A percentile compares a stretch with the other conserved stretches of the same genome.
Conservation (phyloP, 2,329 filamentous ascomycete genomes). For the Clonostachys solani region DNA sequence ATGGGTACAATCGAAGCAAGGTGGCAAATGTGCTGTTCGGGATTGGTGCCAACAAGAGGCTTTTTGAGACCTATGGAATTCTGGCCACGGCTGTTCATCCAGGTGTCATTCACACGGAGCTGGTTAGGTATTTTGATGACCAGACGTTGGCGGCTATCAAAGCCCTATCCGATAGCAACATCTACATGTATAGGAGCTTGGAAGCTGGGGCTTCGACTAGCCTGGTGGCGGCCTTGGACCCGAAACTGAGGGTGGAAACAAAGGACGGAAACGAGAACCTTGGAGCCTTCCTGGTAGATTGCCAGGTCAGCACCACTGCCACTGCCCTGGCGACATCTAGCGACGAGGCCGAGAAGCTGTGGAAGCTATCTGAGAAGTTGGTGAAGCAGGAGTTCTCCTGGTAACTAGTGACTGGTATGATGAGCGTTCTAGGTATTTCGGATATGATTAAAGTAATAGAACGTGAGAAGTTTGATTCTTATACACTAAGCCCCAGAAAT, state of each 20-base stretch:
- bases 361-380: slow-evolving; percentile 24
- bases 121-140: slow-evolving; percentile 12
- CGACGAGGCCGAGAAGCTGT: slow-evolving; percentile 23
- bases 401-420: slow-evolving; percentile 3
- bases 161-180: slow-evolving; percentile 3
- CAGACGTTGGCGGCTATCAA: slow-evolving; percentile 9
- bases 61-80: slow-evolving; percentile 22
- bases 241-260: slow-evolving; percentile 8
- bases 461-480: not conserved
- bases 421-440: not conserved
- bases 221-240: slow-evolving; percentile 25
- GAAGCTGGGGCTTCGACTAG: slow-evolving; percentile 22
- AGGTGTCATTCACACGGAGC: slow-evolving; percentile 24
- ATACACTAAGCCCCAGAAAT: not conserved
- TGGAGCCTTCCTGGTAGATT: slow-evolving; percentile 20
- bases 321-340: slow-evolving; percentile 9
- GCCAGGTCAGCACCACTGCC: slow-evolving; percentile 11
- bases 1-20: slow-evolving; percentile 19
- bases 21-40: slow-evolving; percentile 19
- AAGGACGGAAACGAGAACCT: slow-evolving; percentile 13
- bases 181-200: slow-evolving; percentile 11
- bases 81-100: slow-evolving; percentile 22
- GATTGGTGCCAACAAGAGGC: slow-evolving; percentile 12
- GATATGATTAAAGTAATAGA: not conserved
- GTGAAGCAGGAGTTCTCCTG: slow-evolving; percentile 19